phyloP scores from a whole-genome alignment of 257 asterid genomes.

The Marsdenia floribunda region DNA sequence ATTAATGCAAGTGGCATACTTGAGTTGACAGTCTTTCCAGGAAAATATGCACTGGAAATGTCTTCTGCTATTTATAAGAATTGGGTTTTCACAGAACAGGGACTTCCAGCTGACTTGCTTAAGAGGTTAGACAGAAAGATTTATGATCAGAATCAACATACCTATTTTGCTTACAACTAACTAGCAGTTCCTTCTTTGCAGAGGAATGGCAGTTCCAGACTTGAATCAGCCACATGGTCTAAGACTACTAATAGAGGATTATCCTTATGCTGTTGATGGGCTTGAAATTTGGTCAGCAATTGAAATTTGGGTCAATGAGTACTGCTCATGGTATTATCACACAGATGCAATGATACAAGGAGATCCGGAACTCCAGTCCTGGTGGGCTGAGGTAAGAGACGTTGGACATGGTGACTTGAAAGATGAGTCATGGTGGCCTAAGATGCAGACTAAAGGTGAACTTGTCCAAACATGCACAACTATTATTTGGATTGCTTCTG shows the following conservation, averaged over 20 bases:
- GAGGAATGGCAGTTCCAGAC: conserved; percentile 72
- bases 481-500: conserved; percentile 74
- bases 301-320: conserved; percentile 57
- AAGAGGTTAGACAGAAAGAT: conserved; percentile 43
- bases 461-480: conserved; percentile 54
- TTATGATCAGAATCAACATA: not conserved
- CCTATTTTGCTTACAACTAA: not conserved
- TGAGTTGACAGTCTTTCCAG: conserved; percentile 77
- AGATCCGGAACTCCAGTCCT: conserved; percentile 62
- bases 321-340: conserved; percentile 48
- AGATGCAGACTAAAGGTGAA: conserved; percentile 44
- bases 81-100: conserved; percentile 83
- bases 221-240: conserved; percentile 50
- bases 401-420: conserved; percentile 68
- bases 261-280: conserved; percentile 81
- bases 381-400: conserved; percentile 79
- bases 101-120: conserved; percentile 74
- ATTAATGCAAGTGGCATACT: conserved; percentile 80
- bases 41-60: conserved; percentile 71
- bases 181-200: conserved; percentile 15
- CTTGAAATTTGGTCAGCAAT: conserved; percentile 74
- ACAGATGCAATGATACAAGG: conserved; percentile 28
- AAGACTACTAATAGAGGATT: conserved; percentile 58
- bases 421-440: conserved; percentile 71
- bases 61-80: conserved; percentile 51